Base-by-base conservation (phyloP, 2,329 filamentous ascomycete genomes). In the Fusarium tupiense region DNA sequence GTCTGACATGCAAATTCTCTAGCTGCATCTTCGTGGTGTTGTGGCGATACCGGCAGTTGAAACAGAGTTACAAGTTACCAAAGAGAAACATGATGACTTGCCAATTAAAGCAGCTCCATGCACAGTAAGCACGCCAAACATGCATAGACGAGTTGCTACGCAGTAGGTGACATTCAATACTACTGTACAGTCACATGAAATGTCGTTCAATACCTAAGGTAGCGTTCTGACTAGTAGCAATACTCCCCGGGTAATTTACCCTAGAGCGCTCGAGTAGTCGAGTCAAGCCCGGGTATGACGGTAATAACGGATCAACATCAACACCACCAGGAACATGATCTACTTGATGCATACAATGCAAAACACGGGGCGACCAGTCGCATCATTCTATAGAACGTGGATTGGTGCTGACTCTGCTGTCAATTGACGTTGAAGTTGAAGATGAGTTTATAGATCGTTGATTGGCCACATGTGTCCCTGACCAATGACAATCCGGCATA, bases 401-500 rank as follows among this genome's bases (percentile, higher is more conserved):
- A 56, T 54, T 57, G 49, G 49, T 33, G n/a, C 19, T 29, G 24
- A 26, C 13, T 44, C 49, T 67, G 46, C 43, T 31, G 44, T 50
- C 47, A 56, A 37, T 62, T 29, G 31, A 47, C 54, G 33, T 59
- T 16, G n/a, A 41, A 53, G 60, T 61, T 53, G 46, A 63, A 19
- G 59, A 46, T 49, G 29, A 58, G 24, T 19, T 29, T 44, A 20
- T 38, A 54, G 37, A 26, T 24, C 14, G 38, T 52, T 78, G 72
- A 78, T 78, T 78, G 77, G 77, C 40, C 38, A 31, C 7, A 16
- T 49, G 16, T n/a, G 22, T 22, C 26, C 16, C 17, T 31, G 22
- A 26, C 64, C 64, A 72, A 75, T 65, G 54, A 58, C 26, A 63
- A 50, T 43, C 54, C 53, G 58, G 65, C 47, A 54, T 69, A 50